These are phyloP conservation scores for Aristolochia californica DNA, from an alignment of 164 flowering plant genomes.

Conservation along the genomic window DNA sequence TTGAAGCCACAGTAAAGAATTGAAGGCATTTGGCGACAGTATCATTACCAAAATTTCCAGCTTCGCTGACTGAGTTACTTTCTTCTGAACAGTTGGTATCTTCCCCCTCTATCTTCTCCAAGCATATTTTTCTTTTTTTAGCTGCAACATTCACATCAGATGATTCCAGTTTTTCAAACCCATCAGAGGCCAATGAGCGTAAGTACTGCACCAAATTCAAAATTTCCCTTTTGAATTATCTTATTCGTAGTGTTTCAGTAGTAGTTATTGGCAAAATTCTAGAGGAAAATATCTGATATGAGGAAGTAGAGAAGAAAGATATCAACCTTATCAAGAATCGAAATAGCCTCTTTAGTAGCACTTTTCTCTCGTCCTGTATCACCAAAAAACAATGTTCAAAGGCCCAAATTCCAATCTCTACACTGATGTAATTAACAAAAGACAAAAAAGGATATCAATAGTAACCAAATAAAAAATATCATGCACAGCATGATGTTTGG, in stretches of 20 bases:
- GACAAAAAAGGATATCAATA: not conserved
- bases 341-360: constrained; percentile 88
- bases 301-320: not conserved
- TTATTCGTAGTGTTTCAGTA: no score
- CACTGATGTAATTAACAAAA: no score
- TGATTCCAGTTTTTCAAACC: constrained; percentile 14
- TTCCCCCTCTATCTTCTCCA: constrained; percentile 16
- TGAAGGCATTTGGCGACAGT: not conserved
- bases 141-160: constrained; percentile 16
- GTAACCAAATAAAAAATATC: no score
- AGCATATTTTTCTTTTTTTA: constrained; percentile 42
- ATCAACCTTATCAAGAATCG: constrained; percentile 56
- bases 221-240: no score
- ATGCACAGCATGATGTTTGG: no score
- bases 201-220: no score
- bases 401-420: no score
- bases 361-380: constrained; percentile 83
- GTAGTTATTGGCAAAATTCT: no score
- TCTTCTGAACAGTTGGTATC: constrained; percentile 7
- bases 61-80: constrained; percentile 1
- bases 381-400: no score
- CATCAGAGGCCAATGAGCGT: constrained; percentile 14
- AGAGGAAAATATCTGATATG: no score
- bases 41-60: constrained; percentile 14
- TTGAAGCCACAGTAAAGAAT: not conserved